Evolutionary conservation across 257 asterid species (phyloP), one percentile per base, ranked within the genome.

Genomic region (Forsythia viridissima): DNA sequence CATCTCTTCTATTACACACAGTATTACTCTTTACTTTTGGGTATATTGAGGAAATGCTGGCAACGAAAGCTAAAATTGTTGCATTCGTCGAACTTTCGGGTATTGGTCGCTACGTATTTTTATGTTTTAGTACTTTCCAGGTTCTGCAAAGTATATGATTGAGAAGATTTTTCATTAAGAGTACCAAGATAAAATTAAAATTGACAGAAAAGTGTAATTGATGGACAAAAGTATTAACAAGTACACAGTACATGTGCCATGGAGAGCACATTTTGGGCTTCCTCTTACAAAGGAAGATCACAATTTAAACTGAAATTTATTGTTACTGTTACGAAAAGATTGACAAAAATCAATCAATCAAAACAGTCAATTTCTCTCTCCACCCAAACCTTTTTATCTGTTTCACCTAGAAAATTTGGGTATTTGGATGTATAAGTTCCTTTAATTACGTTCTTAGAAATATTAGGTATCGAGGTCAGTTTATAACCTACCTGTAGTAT

Each of bases 271-370:
- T 5, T 67, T 48, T 70, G 20, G 6, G 44, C 72, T 40, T 42
- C 41, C 74, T 70, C 38, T 52, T 70, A 10, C 8, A n/a, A 74
- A 68, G 46, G 37, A 42, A 5, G 18, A 42, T 55, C 42, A 4
- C 10, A 71, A 20, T 73, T 46, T 52, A 6, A 68, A 69, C 79
- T 55, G 77, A 75, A 74, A 57, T 8, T 70, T 75, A 44, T n/a
- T 75, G 63, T 2, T 55, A 30, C 24, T 8, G 2, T 52, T 52
- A 52, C 24, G 16, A 55, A 55, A n/a, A 55, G 24, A 55, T 55
- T 55, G 63, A 55, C 63, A 5, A 55, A 4, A 55, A 6, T 55
- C 3, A 16, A 13, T 48, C n/a, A 48, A 48, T 13, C 57, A 13
- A 40, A 30, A 30, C 34, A 48, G 57, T 48, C 57, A 48, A 12